phyloP scores from a whole-genome alignment of 805 yeast species.

The Saccharomycopsis olivae region DNA sequence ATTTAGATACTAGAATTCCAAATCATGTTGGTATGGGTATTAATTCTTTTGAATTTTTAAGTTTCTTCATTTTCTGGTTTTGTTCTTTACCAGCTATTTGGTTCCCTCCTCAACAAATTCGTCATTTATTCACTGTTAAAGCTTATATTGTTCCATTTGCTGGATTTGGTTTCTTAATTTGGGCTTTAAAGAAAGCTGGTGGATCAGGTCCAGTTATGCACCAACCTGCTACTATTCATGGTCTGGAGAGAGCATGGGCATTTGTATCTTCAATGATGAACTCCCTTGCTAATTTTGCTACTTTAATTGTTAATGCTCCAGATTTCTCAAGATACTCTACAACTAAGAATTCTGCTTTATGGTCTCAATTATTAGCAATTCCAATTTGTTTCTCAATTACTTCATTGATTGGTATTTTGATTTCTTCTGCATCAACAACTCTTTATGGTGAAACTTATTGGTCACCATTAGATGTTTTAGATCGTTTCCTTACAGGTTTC shows the following conservation, averaged over 20 bases:
- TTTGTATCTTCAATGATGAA: constrained; percentile 72
- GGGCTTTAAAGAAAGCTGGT: constrained; percentile 74
- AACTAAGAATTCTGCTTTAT: constrained; percentile 38
- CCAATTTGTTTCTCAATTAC: constrained; percentile 75
- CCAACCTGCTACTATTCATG: constrained; percentile 40
- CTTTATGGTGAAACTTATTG: constrained; percentile 64
- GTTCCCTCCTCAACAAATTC: constrained; percentile 71
- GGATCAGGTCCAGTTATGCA: constrained; percentile 69
- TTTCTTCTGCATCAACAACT: constrained; percentile 65
- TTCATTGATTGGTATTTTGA: constrained; percentile 74
- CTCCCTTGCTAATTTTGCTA: constrained; percentile 76
- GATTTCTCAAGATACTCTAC: constrained; percentile 81
- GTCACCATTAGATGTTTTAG: constrained; percentile 75
- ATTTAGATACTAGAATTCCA: constrained; percentile 51
- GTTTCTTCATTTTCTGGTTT: constrained; percentile 77
- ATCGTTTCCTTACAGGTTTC: constrained; percentile 45
- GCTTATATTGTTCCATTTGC: constrained; percentile 74
- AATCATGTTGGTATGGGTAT: constrained; percentile 53
- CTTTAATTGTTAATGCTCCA: constrained; percentile 81
- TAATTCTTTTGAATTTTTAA: constrained; percentile 61
- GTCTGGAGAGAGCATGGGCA: constrained; percentile 70
- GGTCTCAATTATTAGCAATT: constrained; percentile 53
- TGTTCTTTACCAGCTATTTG: constrained; percentile 70
- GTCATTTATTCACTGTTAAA: constrained; percentile 77
- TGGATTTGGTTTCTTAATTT: constrained; percentile 70